phyloP scores from a whole-genome alignment of 139 green algal genomes.

The Picochlorum costavermella region DNA sequence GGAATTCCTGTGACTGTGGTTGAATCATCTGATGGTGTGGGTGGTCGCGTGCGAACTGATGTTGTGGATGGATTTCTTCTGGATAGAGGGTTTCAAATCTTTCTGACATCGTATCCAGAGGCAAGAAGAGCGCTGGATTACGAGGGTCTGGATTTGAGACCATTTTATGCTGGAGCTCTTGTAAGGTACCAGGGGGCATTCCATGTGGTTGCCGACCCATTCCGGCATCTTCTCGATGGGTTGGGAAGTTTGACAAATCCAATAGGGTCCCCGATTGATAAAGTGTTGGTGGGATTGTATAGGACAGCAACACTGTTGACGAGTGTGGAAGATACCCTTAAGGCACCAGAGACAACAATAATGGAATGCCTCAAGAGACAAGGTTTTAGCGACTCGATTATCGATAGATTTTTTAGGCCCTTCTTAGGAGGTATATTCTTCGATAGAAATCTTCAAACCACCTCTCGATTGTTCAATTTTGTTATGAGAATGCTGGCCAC shows the following conservation, averaged over 20 bases:
- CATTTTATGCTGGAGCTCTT: constrained; percentile 88
- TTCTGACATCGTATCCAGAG: constrained; percentile 70
- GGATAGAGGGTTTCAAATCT: constrained; percentile 98
- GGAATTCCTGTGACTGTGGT: constrained; percentile 53
- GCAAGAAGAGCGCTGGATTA: constrained; percentile 69
- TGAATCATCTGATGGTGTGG: constrained; percentile 81
- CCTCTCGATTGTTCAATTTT: constrained; percentile 83
- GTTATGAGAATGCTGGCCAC: constrained; percentile 92
- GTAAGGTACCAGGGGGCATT: constrained; percentile 52
- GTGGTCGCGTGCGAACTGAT: constrained; percentile 86
- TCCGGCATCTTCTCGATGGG: constrained; percentile 71
- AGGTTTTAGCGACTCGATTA: constrained; percentile 81
- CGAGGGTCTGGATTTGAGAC: constrained; percentile 64
- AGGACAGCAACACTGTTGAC: constrained; percentile 53
- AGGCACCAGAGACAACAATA: constrained; percentile 63
- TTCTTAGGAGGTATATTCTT: constrained; percentile 99
- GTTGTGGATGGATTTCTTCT: constrained; percentile 87
- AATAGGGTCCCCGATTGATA: constrained; percentile 58
- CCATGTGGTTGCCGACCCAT: constrained; percentile 59
- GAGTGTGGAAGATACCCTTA: constrained; percentile 50
- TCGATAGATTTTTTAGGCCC: constrained; percentile 89
- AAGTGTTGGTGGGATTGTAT: constrained; percentile 76
- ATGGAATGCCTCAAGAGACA: constrained; percentile 51
- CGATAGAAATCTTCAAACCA: constrained; percentile 66
- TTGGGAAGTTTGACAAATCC: constrained; percentile 72